Conservation (phyloP, 2,329 filamentous ascomycete genomes). For the Uncinocarpus reesii region DNA sequence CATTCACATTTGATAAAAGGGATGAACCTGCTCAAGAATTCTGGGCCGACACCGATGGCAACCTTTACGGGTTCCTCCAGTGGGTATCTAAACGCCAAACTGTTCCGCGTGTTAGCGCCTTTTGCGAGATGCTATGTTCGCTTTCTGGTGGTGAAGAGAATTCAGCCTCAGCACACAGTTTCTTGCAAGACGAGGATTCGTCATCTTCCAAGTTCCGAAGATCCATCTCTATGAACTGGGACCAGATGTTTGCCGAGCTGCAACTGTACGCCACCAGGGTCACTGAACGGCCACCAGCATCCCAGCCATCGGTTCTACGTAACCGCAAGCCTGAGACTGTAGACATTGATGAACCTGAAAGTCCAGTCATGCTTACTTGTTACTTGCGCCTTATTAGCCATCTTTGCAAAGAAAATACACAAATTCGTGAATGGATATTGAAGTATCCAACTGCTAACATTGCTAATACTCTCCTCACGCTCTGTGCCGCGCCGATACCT, state of each 20-base stretch:
- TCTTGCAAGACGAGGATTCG: slow-evolving; percentile 69
- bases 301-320: slow-evolving; percentile 47
- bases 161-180: slow-evolving; percentile 75
- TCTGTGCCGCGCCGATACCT: slow-evolving; percentile 67
- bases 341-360: slow-evolving; percentile 79
- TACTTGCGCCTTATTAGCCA: slow-evolving; percentile 83
- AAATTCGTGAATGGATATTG: slow-evolving; percentile 64
- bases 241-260: slow-evolving; percentile 83
- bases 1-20: slow-evolving; percentile 79
- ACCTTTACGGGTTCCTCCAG: slow-evolving; percentile 85
- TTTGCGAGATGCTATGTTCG: slow-evolving; percentile 89
- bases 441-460: slow-evolving; percentile 57
- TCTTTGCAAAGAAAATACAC: slow-evolving; percentile 62
- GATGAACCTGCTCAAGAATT: slow-evolving; percentile 78
- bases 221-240: slow-evolving; percentile 79
- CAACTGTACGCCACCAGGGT: slow-evolving; percentile 72
- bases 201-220: slow-evolving; percentile 69
- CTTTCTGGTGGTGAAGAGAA: slow-evolving; percentile 74
- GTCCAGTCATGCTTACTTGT: slow-evolving; percentile 90
- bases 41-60: slow-evolving; percentile 86
- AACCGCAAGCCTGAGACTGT: slow-evolving; percentile 53
- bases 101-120: slow-evolving; percentile 89
- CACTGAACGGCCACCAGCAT: slow-evolving; percentile 55
- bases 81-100: slow-evolving; percentile 95
- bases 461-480: slow-evolving; percentile 62